These are phyloP conservation scores for Trapa incisa DNA, from an alignment of 345 rosid species.

Conservation along the genomic window DNA sequence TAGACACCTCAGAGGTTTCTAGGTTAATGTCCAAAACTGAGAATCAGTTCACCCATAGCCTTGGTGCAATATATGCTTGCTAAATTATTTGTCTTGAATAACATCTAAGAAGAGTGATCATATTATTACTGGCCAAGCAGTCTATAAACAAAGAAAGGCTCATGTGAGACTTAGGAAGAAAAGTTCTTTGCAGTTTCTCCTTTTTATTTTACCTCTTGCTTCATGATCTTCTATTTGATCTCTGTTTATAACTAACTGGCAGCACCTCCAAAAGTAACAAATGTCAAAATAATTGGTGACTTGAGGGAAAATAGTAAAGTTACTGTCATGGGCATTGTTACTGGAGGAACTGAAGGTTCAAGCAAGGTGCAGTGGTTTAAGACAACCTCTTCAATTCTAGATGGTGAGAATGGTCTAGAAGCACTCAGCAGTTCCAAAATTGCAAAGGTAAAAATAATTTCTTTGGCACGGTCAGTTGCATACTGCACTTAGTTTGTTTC, in stretches of 20 bases:
- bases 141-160: background rate
- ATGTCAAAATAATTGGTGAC: slow-evolving; percentile 81
- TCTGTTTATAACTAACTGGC: slow-evolving; percentile 14
- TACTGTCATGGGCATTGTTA: slow-evolving; percentile 65
- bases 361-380: slow-evolving; percentile 98
- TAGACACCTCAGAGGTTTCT: background rate
- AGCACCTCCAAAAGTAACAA: slow-evolving; percentile 91
- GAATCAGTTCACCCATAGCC: background rate
- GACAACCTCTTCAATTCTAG: slow-evolving; percentile 37
- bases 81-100: no score
- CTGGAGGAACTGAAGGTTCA: slow-evolving; percentile 88
- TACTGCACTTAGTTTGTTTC: background rate
- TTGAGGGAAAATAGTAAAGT: slow-evolving; percentile 76
- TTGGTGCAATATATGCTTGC: background rate
- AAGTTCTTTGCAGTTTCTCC: background rate
- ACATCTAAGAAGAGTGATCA: background rate
- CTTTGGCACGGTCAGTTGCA: slow-evolving; percentile 1
- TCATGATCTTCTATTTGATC: background rate
- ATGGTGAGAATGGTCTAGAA: slow-evolving; percentile 59
- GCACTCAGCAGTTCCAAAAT: slow-evolving; percentile 74
- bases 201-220: background rate
- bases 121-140: background rate
- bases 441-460: slow-evolving; percentile 50
- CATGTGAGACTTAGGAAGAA: background rate
- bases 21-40: background rate